Evolutionary conservation across 1,284 basidiomycete genomes (phyloP), one percentile per base, ranked within the genome.

Genomic region (Trichosporon inkin): DNA sequence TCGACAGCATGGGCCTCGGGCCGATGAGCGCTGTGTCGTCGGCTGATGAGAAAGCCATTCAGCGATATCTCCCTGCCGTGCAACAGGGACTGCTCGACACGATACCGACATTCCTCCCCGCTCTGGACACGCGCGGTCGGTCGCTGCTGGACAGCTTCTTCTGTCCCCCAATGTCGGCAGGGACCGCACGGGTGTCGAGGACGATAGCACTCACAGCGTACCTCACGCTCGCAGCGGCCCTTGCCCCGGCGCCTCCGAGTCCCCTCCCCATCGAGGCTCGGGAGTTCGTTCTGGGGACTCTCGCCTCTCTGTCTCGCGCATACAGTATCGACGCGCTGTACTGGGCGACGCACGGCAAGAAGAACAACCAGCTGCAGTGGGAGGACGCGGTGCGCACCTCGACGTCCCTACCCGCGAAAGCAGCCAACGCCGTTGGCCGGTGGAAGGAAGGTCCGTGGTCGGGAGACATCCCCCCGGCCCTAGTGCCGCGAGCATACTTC

Each of bases 311-410:
- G 8, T 70, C 81, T 3, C 76, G 71, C 49, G 78, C 83, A 35
- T 92, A 89, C 70, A 83, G 88, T 6, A 75, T 92, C 51, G 86
- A 89, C 65, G 80, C 85, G 40, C 71, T 92, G 17, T 84, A 87
- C 34, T 61, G 58, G 39, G 40, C 53, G 10, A 28, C 39, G 36
- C 13, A 47, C 32, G 49, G 66, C 62, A 40, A 55, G 56, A 2
- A 58, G 57, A 32, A 7, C 10, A 55, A 51, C 14, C 13, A 37
- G 17, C 62, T 74, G 10, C 53, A 64, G 16, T 78, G 77, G 77
- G 76, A 77, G 35, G 70, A 77, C 38, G 67, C 66, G 0, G 66
- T 75, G 16, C 67, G 64, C 22, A 53, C 65, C 0, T 7, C 62
- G 1, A 64, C 71, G 0, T 60, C 65, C 0, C 22, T 76, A 8